Evolutionary conservation across 2,329 filamentous ascomycete species (phyloP), one percentile per base, ranked within the genome.

Genomic region (Aureobasidium sp.): DNA sequence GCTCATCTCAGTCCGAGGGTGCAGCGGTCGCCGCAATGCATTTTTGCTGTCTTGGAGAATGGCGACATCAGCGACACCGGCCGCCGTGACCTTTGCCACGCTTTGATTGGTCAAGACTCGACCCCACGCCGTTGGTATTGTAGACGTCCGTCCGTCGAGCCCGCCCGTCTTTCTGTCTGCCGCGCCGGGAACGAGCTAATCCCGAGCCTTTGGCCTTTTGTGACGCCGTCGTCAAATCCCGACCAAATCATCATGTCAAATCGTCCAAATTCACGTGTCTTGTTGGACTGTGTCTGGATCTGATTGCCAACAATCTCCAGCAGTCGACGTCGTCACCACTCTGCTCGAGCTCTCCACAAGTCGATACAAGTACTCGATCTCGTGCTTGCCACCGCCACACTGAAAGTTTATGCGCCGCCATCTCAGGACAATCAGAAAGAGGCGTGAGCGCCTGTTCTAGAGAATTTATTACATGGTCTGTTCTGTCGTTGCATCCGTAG

Each of bases 1-100:
- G 44, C 44, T 48, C 44, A 48, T 48, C 30, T 48, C 44, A 48
- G 44, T 35, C 44, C 44, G 44, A 48, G 40, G 12, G n/a, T 5
- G n/a, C n/a, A 37, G 30, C 44, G 29, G 34, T 39, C 45, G 45
- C 24, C 45, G 38, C 22, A 27, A 22, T 37, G 30, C 30, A 17
- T 48, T 48, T 38, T 48, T 48, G 21, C 22, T 48, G 14, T n/a
- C n/a, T 29, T 19, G 8, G n/a, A n/a, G 10, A 14, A 49, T 49
- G 45, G 34, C 45, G 45, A 39, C 45, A 49, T 49, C 44, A 16
- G 29, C 14, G 19, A 47, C 29, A 24, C 17, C 21, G 34, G 45
- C 16, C 24, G 16, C 3, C 6, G 12, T 30, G 34, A 49, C 32
- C 34, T 29, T 12, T 39, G 22, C 12, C 2, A 14, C 22, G 17